Evolutionary conservation across 352 stramenopile genomes (phyloP).

Genomic region (Globisporangium uncinulatum): DNA sequence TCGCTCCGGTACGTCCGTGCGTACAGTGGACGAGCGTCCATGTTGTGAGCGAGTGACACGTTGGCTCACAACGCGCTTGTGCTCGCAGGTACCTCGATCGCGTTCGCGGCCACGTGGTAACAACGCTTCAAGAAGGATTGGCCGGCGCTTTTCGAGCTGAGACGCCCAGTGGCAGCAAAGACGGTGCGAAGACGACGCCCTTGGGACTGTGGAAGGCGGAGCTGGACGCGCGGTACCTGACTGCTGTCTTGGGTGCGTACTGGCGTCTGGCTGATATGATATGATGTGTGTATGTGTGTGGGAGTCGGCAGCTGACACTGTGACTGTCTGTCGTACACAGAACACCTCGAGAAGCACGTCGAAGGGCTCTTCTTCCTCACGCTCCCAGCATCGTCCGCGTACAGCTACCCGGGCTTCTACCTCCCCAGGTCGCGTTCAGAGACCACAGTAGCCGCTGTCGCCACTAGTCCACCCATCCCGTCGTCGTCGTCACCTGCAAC

Average conservation of each 20-base stretch:
- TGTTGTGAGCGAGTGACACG: too few species aligned
- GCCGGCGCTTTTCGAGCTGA: not conserved
- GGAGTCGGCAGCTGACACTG: not conserved
- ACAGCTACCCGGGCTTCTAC: slow-evolving; percentile 58
- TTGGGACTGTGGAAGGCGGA: slow-evolving; percentile 67
- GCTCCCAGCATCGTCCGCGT: slow-evolving; percentile 18
- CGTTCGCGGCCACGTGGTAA: slow-evolving; percentile 19
- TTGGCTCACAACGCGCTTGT: not conserved
- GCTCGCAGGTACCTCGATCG: slow-evolving; percentile 42
- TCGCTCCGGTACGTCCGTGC: slow-evolving; percentile 25
- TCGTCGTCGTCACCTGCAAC: not conserved
- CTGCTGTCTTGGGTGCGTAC: slow-evolving; percentile 45
- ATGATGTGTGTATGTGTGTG: not conserved
- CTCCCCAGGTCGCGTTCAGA: slow-evolving; percentile 28
- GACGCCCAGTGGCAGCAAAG: not conserved
- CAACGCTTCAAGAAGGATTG: slow-evolving; percentile 4
- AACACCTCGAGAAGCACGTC: slow-evolving; percentile 36
- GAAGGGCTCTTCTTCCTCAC: slow-evolving; percentile 46
- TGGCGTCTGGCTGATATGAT: not conserved
- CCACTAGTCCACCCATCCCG: not conserved
- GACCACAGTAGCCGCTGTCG: slow-evolving; percentile 2
- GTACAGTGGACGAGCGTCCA: too few species aligned
- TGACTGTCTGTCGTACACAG: slow-evolving; percentile 14
- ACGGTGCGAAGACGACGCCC: slow-evolving; percentile 4
- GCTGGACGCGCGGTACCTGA: slow-evolving; percentile 65